These are phyloP conservation scores for Dipodascus geniculatus DNA, from an alignment of 805 yeast genomes.

Conservation along the genomic window DNA sequence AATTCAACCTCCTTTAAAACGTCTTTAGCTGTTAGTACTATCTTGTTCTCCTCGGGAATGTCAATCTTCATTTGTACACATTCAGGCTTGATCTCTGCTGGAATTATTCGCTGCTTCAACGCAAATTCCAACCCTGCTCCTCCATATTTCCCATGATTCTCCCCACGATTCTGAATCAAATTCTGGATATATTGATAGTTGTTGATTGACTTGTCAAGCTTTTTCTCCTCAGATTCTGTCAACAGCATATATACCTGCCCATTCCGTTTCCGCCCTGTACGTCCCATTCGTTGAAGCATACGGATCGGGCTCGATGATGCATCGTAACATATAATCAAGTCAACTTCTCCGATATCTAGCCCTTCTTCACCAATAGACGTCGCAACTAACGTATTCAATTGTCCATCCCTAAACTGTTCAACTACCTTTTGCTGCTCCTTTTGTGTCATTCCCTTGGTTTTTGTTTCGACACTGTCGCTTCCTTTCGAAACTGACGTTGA, in stretches of 20 bases:
- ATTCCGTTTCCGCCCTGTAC: conserved; percentile 92
- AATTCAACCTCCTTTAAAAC: not conserved
- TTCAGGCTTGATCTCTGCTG: conserved; percentile 40
- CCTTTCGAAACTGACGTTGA: conserved; percentile 9
- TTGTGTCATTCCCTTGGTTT: conserved; percentile 79
- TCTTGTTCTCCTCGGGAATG: conserved; percentile 60
- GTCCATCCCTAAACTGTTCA: conserved; percentile 59
- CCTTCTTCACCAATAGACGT: conserved; percentile 99
- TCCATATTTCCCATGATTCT: conserved; percentile 29
- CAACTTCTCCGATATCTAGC: conserved; percentile 95
- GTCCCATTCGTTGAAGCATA: conserved; percentile 90
- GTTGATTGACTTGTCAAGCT: conserved; percentile 74
- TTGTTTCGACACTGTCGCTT: conserved; percentile 38
- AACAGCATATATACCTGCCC: conserved; percentile 71
- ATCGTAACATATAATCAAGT: conserved; percentile 83
- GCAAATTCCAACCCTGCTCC: conserved; percentile 28
- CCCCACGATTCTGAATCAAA: conserved; percentile 31
- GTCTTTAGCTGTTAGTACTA: conserved; percentile 11
- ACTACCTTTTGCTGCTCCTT: conserved; percentile 74
- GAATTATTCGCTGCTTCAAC: conserved; percentile 57
- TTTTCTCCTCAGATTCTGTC: conserved; percentile 63
- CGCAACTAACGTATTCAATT: conserved; percentile 73
- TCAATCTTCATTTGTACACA: conserved; percentile 47
- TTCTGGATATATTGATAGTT: conserved; percentile 72
- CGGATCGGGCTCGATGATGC: conserved; percentile 90